Base-by-base conservation (phyloP, 2,329 filamentous ascomycete genomes). In the Botrytis fabae region DNA sequence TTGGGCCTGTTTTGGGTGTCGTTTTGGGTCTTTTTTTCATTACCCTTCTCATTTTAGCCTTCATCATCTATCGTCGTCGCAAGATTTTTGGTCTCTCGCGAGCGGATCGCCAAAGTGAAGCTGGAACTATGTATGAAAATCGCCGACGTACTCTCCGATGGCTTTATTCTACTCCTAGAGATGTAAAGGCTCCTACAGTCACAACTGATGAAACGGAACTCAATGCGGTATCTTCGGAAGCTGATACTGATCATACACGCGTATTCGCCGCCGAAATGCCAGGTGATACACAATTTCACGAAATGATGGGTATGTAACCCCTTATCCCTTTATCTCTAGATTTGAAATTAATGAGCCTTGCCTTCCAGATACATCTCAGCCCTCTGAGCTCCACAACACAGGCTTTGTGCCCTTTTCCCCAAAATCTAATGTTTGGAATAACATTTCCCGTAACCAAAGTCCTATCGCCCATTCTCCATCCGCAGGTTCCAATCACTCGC, bases 1-100 rank as follows among this genome's bases (percentile, higher is more conserved):
- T 91, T 1, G 86, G 85, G 0, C 89, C 90, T 0, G 86, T 92
- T 2, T 81, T 92, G 0, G 89, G 89, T 25, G 88, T 90, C 6
- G 85, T 91, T 7, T 83, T 90, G 2, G 89, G 88, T 4, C 82
- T 89, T 2, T 85, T 90, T 62, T 81, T 89, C 66, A 76, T 91
- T 59, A 86, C 86, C 1, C 84, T 85, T 28, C 74, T 87, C 8
- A 81, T 86, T 38, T 83, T 90, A 22, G 82, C 83, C 9, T 83
- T 88, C 60, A 82, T 89, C 32, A 82, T 91, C 32, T 88, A 85
- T 81, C 84, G 86, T 12, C 85, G 85, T 71, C 80, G 82, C 48
- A 80, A 80, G 59, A 80, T 75, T 28, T 75, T 80, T 28, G 75
- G 74, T 0, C 35, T 61, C 2, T 69, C 70, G 28, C 71, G 73